A percentile compares a stretch with the other conserved stretches of the same genome.
Conservation (phyloP, 2,329 filamentous ascomycete species). For the Epichloe aotearoae region DNA sequence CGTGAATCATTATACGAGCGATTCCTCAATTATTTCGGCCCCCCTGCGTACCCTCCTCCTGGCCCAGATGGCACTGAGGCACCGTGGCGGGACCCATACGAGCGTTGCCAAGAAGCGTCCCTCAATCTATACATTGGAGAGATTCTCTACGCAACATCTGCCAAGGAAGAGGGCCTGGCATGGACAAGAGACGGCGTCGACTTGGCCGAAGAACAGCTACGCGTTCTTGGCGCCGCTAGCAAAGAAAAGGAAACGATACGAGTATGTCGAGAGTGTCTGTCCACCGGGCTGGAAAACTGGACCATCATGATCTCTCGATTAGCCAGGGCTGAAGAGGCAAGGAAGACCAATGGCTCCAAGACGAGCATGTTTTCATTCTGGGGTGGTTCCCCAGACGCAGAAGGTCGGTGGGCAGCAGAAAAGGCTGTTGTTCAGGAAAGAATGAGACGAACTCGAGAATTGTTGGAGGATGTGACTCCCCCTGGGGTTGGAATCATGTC, state of each 20-base stretch:
- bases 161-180: conserved; percentile 57
- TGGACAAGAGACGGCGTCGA: conserved; percentile 89
- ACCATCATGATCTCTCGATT: conserved; percentile 61
- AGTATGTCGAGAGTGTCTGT: conserved; percentile 65
- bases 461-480: conserved; percentile 35
- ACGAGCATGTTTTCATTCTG: conserved; percentile 24
- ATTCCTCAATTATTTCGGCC: conserved; percentile 16
- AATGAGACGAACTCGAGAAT: conserved; percentile 34
- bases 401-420: conserved; percentile 41
- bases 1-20: conserved; percentile 9
- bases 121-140: conserved; percentile 87
- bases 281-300: conserved; percentile 71
- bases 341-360: conserved; percentile 21
- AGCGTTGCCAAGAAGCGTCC: conserved; percentile 72
- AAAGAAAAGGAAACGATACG: conserved; percentile 23
- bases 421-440: conserved; percentile 40
- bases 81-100: conserved; percentile 48
- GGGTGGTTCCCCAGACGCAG: conserved; percentile 20
- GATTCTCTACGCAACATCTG: conserved; percentile 61
- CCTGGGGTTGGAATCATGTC: conserved; percentile 21
- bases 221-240: conserved; percentile 21
- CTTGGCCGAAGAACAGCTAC: conserved; percentile 57
- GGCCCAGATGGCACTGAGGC: conserved; percentile 57
- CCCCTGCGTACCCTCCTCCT: conserved; percentile 55
- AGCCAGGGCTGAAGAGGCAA: conserved; percentile 34